Evolutionary conservation across 1,139 yeast species (phyloP).

Genomic region (Candida pseudoviswanathii): DNA sequence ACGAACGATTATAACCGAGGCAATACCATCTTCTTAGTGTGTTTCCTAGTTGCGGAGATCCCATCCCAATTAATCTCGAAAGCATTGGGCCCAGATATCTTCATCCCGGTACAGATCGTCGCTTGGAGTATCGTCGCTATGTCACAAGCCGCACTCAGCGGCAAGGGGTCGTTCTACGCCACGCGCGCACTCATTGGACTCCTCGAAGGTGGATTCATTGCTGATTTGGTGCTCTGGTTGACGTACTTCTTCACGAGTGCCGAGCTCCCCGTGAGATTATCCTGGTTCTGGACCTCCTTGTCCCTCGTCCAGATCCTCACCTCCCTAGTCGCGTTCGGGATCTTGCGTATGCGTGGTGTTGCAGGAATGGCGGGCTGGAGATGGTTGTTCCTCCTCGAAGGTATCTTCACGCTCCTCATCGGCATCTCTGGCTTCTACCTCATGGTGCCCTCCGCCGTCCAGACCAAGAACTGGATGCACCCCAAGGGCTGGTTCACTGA

Average conservation of each 20-base stretch:
- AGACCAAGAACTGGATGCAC: constrained; percentile 53
- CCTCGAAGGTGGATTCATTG: constrained; percentile 35
- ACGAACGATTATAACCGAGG: constrained; percentile 37
- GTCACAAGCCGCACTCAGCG: constrained; percentile 27
- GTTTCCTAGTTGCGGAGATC: constrained; percentile 34
- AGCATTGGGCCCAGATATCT: constrained; percentile 32
- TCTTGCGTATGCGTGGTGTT: constrained; percentile 28
- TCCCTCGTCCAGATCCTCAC: constrained; percentile 33
- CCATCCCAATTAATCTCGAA: constrained; percentile 38
- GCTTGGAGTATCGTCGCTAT: constrained; percentile 34
- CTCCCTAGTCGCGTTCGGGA: constrained; percentile 37
- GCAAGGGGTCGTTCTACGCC: constrained; percentile 25
- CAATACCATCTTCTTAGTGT: constrained; percentile 28
- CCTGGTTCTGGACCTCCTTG: constrained; percentile 21
- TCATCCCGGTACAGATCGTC: constrained; percentile 35
- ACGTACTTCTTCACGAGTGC: constrained; percentile 30
- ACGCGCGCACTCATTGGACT: constrained; percentile 31
- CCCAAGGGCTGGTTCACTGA: constrained; percentile 68
- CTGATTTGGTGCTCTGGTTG: constrained; percentile 31
- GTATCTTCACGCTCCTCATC: constrained; percentile 54
- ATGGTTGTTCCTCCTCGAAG: constrained; percentile 69
- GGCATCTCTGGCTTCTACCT: constrained; percentile 55
- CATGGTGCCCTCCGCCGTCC: constrained; percentile 63
- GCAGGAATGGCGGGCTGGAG: constrained; percentile 55
- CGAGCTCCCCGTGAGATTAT: constrained; percentile 29